phyloP scores from a whole-genome alignment of 768 basidiomycete species.

The Mycena pura region DNA sequence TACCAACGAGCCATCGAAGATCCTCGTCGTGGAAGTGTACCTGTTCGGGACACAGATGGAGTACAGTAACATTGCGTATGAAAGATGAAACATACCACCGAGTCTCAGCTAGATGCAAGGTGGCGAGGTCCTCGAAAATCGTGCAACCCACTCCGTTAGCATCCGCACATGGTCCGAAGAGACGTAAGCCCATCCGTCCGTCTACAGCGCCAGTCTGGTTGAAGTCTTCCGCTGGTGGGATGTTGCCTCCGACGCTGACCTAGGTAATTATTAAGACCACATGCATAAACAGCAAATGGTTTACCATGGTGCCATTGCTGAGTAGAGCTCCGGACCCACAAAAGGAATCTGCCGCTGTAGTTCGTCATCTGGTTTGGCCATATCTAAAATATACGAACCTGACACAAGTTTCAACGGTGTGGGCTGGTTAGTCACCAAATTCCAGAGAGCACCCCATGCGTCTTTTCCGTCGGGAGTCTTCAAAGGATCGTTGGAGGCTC shows the following conservation, averaged over 20 bases:
- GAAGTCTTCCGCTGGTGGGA: too few species aligned
- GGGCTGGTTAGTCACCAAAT: conserved; percentile 28
- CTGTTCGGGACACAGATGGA: too few species aligned
- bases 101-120: neutral
- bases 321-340: neutral
- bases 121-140: neutral
- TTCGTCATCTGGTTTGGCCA: too few species aligned
- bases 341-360: neutral
- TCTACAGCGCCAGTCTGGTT: neutral
- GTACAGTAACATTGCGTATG: too few species aligned
- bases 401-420: neutral
- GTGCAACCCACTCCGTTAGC: neutral
- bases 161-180: neutral
- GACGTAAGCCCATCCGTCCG: neutral
- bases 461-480: conserved; percentile 28
- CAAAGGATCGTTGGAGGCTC: conserved; percentile 27
- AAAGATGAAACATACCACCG: neutral
- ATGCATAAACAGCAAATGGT: neutral
- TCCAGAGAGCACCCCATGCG: conserved; percentile 33
- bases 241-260: neutral
- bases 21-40: neutral
- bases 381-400: too few species aligned
- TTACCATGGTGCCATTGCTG: neutral
- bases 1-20: neutral
- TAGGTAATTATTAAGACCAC: neutral